Conservation (phyloP, 176 grass and related monocot species). For the Avena insularis region DNA sequence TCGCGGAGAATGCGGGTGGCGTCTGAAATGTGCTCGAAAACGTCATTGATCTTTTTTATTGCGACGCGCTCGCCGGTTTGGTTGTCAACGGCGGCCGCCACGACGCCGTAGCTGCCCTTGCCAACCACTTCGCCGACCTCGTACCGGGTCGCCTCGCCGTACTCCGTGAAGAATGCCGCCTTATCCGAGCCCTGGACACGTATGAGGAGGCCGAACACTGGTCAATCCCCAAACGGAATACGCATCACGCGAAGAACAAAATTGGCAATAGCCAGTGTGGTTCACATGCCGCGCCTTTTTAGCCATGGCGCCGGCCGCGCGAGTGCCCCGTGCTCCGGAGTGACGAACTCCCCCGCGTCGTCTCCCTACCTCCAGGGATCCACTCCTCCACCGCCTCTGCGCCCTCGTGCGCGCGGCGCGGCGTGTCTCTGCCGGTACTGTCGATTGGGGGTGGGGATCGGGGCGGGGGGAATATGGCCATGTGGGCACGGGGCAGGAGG, state of each 20-base stretch:
- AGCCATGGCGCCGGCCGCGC: slow-evolving; percentile 33
- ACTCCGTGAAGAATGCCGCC: slow-evolving; percentile 76
- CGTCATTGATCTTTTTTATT: slow-evolving; percentile 85
- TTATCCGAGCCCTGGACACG: slow-evolving; percentile 47
- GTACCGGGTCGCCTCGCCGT: slow-evolving; percentile 71
- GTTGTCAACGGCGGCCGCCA: slow-evolving; percentile 66
- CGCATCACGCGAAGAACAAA: neutral
- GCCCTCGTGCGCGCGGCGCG: neutral
- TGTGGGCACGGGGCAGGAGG: slow-evolving; percentile 31
- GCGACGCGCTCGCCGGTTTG: slow-evolving; percentile 69
- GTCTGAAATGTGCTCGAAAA: slow-evolving; percentile 87
- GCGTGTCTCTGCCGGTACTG: neutral
- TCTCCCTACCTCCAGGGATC: neutral
- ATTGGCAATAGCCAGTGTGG: neutral
- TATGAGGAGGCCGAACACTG: slow-evolving; percentile 15
- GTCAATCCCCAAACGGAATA: slow-evolving; percentile 14
- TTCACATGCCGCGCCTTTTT: slow-evolving; percentile 41
- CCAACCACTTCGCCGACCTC: slow-evolving; percentile 73
- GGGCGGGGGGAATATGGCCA: neutral
- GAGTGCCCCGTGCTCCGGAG: slow-evolving; percentile 1
- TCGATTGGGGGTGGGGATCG: neutral
- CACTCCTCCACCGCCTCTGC: neutral
- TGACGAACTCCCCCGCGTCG: neutral
- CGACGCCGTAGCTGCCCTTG: slow-evolving; percentile 84
- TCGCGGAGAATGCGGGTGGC: slow-evolving; percentile 82